Evolutionary conservation across 2,329 filamentous ascomycete genomes (phyloP).

Genomic region (Stemphylium vesicarium): DNA sequence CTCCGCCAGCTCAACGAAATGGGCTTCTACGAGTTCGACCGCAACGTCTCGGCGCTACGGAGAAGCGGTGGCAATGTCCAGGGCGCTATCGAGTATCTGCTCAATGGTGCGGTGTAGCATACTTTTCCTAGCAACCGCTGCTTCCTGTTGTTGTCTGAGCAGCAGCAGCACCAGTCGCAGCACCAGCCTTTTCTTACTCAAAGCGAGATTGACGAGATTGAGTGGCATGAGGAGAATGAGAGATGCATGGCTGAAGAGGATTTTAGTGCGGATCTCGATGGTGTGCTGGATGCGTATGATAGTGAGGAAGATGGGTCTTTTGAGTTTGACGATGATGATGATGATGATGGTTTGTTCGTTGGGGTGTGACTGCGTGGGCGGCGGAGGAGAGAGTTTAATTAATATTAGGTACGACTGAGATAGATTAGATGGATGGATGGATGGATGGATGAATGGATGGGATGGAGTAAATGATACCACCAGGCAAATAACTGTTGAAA

Average conservation of each 20-base stretch:
- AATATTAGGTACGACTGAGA: conserved; percentile 7
- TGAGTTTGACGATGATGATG: not conserved
- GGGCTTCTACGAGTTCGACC: conserved; percentile 97
- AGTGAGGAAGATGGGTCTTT: conserved; percentile 16
- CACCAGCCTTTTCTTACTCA: not conserved
- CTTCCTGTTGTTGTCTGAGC: not conserved
- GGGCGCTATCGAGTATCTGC: conserved; percentile 80
- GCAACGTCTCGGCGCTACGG: conserved; percentile 86
- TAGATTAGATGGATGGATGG: not conserved
- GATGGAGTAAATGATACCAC: conserved; percentile 11
- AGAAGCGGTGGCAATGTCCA: conserved; percentile 93
- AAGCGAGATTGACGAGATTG: conserved; percentile 4
- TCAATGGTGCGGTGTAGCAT: conserved; percentile 41
- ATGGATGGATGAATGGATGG: not conserved
- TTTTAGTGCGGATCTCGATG: conserved; percentile 10
- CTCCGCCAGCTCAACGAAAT: conserved; percentile 95
- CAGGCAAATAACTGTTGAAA: conserved; percentile 2
- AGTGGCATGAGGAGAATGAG: conserved; percentile 3
- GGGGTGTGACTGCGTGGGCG: not conserved
- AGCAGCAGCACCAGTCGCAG: not conserved
- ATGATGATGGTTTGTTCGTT: conserved; percentile 7
- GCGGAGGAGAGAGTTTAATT: not conserved
- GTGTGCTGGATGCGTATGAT: conserved; percentile 10
- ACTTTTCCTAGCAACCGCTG: conserved; percentile 6
- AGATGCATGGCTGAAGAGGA: conserved; percentile 5